phyloP scores from a whole-genome alignment of 1,284 basidiomycete species.

The Cryptococcus amylolentus region DNA sequence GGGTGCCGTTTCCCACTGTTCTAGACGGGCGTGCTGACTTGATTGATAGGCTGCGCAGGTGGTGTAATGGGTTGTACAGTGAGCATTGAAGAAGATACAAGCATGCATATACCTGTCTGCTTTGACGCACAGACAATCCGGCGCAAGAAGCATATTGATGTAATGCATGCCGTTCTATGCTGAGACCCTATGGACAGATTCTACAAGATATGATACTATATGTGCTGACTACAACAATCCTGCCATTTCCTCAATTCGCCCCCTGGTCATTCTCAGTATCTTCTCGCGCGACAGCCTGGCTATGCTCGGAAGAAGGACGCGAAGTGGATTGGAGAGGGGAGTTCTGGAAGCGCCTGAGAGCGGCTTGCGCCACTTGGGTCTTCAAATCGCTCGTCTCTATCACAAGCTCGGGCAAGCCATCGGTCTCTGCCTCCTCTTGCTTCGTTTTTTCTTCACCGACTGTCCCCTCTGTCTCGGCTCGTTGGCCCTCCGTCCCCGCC shows the following conservation, averaged over 20 bases:
- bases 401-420: slow-evolving; percentile 52
- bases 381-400: slow-evolving; percentile 35
- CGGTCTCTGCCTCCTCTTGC: slow-evolving; percentile 1
- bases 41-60: slow-evolving; percentile 8
- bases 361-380: slow-evolving; percentile 29
- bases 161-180: no score
- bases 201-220: no score
- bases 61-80: slow-evolving; percentile 1
- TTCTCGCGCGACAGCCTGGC: no score
- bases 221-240: not conserved
- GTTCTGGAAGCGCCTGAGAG: slow-evolving; percentile 19
- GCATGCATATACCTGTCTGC: no score
- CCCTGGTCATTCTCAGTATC: no score
- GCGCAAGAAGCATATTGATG: no score
- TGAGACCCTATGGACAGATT: not conserved
- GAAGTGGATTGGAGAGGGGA: no score
- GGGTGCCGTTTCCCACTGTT: slow-evolving; percentile 11
- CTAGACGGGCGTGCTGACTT: not conserved
- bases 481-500: not conserved
- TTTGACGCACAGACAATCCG: no score
- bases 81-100: no score
- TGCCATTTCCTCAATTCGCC: not conserved
- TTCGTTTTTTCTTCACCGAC: not conserved
- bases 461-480: not conserved
- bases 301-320: no score